Percentiles rank a stretch among this genome's conserved stretches.
These are phyloP conservation scores for Lyophyllum semitale DNA, from an alignment of 768 basidiomycete species.

Conservation along the genomic window DNA sequence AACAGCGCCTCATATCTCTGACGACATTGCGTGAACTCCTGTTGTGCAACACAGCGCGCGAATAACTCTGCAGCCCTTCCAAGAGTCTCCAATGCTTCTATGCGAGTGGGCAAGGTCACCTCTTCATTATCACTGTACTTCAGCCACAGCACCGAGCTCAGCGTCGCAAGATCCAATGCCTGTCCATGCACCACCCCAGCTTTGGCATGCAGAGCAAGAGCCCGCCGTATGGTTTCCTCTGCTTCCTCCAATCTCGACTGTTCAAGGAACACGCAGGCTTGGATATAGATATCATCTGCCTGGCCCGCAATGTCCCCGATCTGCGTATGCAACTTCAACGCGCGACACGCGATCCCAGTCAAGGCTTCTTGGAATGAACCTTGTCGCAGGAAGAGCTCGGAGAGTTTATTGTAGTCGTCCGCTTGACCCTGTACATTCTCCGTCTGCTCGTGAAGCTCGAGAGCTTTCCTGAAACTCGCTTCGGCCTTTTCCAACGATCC, in stretches of 20 bases:
- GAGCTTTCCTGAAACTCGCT: slow-evolving; percentile 8
- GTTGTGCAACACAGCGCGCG: neutral
- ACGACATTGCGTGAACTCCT: neutral
- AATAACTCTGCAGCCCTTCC: slow-evolving; percentile 1
- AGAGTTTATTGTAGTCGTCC: slow-evolving; percentile 18
- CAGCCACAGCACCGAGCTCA: slow-evolving; percentile 23
- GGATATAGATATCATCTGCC: slow-evolving; percentile 27
- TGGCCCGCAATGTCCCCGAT: slow-evolving; percentile 23
- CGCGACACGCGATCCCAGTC: slow-evolving; percentile 10
- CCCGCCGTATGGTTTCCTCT: slow-evolving; percentile 18
- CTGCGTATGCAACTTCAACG: slow-evolving; percentile 20
- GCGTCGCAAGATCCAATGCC: slow-evolving; percentile 19
- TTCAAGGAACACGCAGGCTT: slow-evolving; percentile 23
- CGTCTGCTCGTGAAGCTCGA: slow-evolving; percentile 11
- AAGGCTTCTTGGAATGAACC: slow-evolving; percentile 15
- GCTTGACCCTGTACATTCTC: slow-evolving; percentile 22
- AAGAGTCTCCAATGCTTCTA: neutral
- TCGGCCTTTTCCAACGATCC: slow-evolving; percentile 12
- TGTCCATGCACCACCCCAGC: slow-evolving; percentile 12
- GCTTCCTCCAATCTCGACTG: slow-evolving; percentile 21
- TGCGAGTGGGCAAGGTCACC: neutral
- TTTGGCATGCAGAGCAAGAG: slow-evolving; percentile 19
- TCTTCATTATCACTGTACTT: slow-evolving; percentile 4
- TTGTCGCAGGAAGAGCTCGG: slow-evolving; percentile 12
- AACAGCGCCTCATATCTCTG: neutral